Conservation (phyloP, 345 rosid genomes). For the Dipteronia sinensis region DNA sequence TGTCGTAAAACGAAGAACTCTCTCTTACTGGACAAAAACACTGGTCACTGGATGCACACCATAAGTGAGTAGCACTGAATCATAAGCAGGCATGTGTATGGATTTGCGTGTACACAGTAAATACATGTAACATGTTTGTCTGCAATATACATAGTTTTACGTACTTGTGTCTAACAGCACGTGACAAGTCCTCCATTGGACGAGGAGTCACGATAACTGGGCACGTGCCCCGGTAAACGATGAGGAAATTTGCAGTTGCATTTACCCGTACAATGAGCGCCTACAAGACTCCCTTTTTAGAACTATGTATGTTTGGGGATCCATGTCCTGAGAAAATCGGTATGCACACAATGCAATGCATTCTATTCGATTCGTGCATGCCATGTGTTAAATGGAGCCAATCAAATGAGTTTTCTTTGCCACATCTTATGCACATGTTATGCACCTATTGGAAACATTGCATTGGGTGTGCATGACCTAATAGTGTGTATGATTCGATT, state of each 20-base stretch:
- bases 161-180: neutral
- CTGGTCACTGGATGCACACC: neutral
- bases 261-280: neutral
- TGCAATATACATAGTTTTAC: no score
- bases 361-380: no score
- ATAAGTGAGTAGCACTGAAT: conserved; percentile 6
- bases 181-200: neutral
- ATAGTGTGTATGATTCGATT: no score
- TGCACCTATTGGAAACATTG: no score
- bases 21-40: neutral
- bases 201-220: conserved; percentile 9
- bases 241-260: neutral
- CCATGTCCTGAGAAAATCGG: neutral
- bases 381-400: no score
- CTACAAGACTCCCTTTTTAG: neutral
- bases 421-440: no score
- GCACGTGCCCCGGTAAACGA: conserved; percentile 9
- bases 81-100: conserved; percentile 15
- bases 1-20: neutral
- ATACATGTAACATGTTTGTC: neutral
- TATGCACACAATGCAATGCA: no score
- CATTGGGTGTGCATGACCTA: no score
- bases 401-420: no score
- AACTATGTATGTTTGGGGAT: conserved; percentile 12
- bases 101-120: neutral